These are phyloP conservation scores for Wallemia ichthyophaga DNA, from an alignment of 1,284 basidiomycete genomes.

Conservation along the genomic window DNA sequence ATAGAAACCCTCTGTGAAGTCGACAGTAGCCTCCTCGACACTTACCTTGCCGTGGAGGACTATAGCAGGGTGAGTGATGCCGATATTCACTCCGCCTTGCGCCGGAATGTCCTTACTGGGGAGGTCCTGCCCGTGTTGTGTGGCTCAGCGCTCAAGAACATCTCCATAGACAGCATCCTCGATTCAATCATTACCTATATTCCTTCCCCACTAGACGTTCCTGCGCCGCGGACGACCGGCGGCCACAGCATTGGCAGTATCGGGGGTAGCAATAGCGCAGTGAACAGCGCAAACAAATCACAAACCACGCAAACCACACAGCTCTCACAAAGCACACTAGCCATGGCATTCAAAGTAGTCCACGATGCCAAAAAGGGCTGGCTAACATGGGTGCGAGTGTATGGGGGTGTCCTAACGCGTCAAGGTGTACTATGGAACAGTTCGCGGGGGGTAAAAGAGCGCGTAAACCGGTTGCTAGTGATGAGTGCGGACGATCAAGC, in stretches of 20 bases:
- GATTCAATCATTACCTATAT: constrained; percentile 50
- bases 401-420: constrained; percentile 47
- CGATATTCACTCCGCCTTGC: constrained; percentile 20
- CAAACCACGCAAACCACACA: too few relatives aligned
- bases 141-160: constrained; percentile 46
- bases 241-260: too few relatives aligned
- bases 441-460: constrained; percentile 36
- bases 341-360: constrained; percentile 62
- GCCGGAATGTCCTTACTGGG: background rate
- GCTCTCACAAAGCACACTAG: constrained; percentile 22
- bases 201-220: constrained; percentile 40
- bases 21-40: constrained; percentile 45
- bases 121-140: constrained; percentile 49
- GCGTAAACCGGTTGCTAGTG: constrained; percentile 41
- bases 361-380: constrained; percentile 60
- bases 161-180: constrained; percentile 50
- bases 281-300: too few relatives aligned
- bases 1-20: constrained; percentile 48
- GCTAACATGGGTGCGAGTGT: constrained; percentile 70
- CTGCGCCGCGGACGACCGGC: constrained; percentile 8
- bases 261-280: too few relatives aligned
- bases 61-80: constrained; percentile 1
- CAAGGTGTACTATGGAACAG: constrained; percentile 35
- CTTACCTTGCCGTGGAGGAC: constrained; percentile 16
- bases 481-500: constrained; percentile 47